Conservation (phyloP, 192 early-diverging fungal species). For the Podila clonocystis region DNA sequence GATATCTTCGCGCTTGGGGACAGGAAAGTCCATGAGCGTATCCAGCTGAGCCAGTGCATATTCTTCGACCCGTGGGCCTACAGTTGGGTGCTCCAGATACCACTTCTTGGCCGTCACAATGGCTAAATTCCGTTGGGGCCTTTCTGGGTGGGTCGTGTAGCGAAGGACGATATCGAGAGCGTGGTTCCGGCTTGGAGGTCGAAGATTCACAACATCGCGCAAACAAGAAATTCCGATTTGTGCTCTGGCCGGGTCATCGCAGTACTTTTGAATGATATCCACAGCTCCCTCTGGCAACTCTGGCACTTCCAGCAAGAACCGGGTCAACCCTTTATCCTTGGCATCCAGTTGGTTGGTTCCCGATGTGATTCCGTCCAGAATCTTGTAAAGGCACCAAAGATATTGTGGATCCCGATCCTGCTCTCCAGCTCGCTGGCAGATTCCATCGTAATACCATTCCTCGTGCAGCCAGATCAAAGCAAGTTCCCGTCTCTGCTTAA, state of each 20-base stretch:
- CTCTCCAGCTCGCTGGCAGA: conserved; percentile 25
- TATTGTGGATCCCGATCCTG: conserved; percentile 45
- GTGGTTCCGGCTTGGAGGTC: conserved; percentile 33
- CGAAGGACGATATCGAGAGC: conserved; percentile 30
- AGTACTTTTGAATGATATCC: conserved; percentile 69
- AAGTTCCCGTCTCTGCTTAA: conserved; percentile 73
- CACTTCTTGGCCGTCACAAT: conserved; percentile 56
- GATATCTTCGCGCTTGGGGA: conserved; percentile 15
- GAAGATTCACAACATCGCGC: conserved; percentile 42
- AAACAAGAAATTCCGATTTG: conserved; percentile 36
- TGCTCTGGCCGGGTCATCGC: conserved; percentile 67
- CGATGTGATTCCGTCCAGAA: conserved; percentile 35
- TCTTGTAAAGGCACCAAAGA: conserved; percentile 43
- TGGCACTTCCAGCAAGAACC: conserved; percentile 82
- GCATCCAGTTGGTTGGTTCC: conserved; percentile 60
- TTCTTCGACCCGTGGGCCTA: conserved; percentile 32
- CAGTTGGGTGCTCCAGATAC: conserved; percentile 46
- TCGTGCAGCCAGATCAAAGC: conserved; percentile 83
- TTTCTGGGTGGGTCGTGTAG: conserved; percentile 47
- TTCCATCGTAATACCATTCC: conserved; percentile 62
- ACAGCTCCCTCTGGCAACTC: conserved; percentile 70
- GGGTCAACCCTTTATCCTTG: conserved; percentile 77
- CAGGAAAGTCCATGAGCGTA: conserved; percentile 10
- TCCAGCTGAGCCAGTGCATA: conserved; percentile 37
- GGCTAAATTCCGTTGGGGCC: conserved; percentile 51